Evolutionary conservation across 805 yeast species (phyloP).

Genomic region (Wickerhamomyces ciferrii): DNA sequence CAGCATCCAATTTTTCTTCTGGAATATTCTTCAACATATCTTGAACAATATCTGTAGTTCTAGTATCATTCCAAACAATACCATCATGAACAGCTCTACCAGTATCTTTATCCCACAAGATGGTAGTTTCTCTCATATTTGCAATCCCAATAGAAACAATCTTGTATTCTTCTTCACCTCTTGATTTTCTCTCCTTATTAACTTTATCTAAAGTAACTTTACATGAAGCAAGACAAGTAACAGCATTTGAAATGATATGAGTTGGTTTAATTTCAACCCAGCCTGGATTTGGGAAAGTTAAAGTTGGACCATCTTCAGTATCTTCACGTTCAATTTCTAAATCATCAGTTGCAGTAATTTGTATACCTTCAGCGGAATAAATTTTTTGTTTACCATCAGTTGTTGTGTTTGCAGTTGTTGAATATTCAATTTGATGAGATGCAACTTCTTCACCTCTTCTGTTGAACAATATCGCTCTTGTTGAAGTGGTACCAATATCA

Average conservation of each 20-base stretch:
- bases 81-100: slow-evolving; percentile 80
- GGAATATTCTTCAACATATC: slow-evolving; percentile 51
- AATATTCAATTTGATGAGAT: slow-evolving; percentile 85
- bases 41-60: slow-evolving; percentile 70
- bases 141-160: slow-evolving; percentile 83
- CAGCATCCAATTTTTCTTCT: slow-evolving; percentile 47
- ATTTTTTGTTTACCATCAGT: slow-evolving; percentile 47
- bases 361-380: slow-evolving; percentile 71
- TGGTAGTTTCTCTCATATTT: slow-evolving; percentile 93
- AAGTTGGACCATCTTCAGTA: slow-evolving; percentile 54
- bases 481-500: slow-evolving; percentile 90
- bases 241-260: slow-evolving; percentile 73
- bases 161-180: slow-evolving; percentile 47
- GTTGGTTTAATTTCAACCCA: slow-evolving; percentile 95
- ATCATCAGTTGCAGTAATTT: slow-evolving; percentile 48
- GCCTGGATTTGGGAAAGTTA: slow-evolving; percentile 74
- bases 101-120: slow-evolving; percentile 80
- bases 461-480: slow-evolving; percentile 79
- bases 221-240: slow-evolving; percentile 71
- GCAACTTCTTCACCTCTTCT: slow-evolving; percentile 73
- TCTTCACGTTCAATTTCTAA: slow-evolving; percentile 56
- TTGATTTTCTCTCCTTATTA: slow-evolving; percentile 41
- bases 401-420: slow-evolving; percentile 57
- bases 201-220: slow-evolving; percentile 49
- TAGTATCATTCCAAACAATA: slow-evolving; percentile 93